Percentiles rank a stretch among this genome's conserved stretches.
Conservation (phyloP, 2,329 filamentous ascomycete genomes). For the Sporothrix schenckii region DNA sequence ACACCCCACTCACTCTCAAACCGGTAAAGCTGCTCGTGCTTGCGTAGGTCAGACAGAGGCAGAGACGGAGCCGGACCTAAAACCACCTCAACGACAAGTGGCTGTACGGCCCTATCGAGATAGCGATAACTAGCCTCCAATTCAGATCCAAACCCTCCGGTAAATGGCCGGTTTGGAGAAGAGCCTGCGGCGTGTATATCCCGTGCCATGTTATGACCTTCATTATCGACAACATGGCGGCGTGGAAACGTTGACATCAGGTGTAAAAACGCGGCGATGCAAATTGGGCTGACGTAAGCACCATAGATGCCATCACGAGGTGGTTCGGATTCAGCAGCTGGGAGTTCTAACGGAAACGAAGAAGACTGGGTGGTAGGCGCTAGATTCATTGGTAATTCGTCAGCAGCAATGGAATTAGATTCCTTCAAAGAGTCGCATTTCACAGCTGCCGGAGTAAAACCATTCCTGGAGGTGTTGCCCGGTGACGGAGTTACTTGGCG, state of each 20-base stretch:
- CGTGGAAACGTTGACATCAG: slow-evolving; percentile 66
- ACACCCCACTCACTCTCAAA: slow-evolving; percentile 91
- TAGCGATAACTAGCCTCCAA: slow-evolving; percentile 65
- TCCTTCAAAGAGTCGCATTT: background rate
- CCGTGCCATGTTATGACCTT: too few species aligned
- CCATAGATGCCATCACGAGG: slow-evolving; percentile 67
- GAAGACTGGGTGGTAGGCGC: slow-evolving; percentile 61
- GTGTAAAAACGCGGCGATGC: slow-evolving; percentile 67
- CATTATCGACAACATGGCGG: slow-evolving; percentile 43
- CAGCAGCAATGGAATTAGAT: slow-evolving; percentile 32
- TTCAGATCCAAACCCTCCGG: slow-evolving; percentile 44
- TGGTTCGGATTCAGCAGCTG: slow-evolving; percentile 33
- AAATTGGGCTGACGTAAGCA: slow-evolving; percentile 66
- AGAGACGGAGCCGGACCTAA: slow-evolving; percentile 64
- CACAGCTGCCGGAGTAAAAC: background rate
- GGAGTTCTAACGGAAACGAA: slow-evolving; percentile 36
- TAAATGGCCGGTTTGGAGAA: background rate
- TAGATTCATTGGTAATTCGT: slow-evolving; percentile 56
- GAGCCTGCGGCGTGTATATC: too few species aligned
- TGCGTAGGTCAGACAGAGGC: slow-evolving; percentile 69
- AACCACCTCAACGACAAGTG: slow-evolving; percentile 67
- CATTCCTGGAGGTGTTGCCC: slow-evolving; percentile 27
- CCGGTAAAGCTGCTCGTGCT: slow-evolving; percentile 78
- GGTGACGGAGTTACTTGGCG: slow-evolving; percentile 39
- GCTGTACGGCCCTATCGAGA: slow-evolving; percentile 62